Conservation (phyloP, 306 rosid genomes). For the Dryas drummondii region DNA sequence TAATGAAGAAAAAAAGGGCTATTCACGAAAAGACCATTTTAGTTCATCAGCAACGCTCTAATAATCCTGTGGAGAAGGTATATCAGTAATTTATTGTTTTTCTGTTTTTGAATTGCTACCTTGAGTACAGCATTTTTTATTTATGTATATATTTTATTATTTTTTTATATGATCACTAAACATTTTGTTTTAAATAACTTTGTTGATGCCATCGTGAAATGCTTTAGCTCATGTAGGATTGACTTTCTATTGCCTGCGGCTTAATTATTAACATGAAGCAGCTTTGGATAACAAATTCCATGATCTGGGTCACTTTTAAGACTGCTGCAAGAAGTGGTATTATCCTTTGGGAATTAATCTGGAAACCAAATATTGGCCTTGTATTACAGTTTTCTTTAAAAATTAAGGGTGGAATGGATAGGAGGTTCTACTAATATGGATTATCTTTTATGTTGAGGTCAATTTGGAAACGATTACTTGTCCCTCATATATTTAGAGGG, state of each 20-base stretch:
- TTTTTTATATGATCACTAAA: not conserved
- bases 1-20: constrained; percentile 92
- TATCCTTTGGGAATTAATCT: not conserved
- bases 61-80: constrained; percentile 51
- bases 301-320: not conserved
- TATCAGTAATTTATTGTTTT: not conserved
- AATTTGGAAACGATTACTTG: no score
- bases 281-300: not conserved
- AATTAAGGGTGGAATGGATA: not conserved
- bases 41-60: constrained; percentile 60
- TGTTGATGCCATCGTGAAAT: not conserved
- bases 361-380: not conserved
- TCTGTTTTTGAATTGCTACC: not conserved
- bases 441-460: not conserved
- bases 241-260: not conserved
- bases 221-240: not conserved
- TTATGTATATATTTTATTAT: no score
- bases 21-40: constrained; percentile 70
- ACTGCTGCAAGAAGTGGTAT: not conserved
- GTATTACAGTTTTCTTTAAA: not conserved
- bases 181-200: not conserved
- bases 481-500: no score
- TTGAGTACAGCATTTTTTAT: not conserved
- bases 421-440: not conserved
- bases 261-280: not conserved